phyloP scores from a whole-genome alignment of 192 early-diverging fungal species.

The Linnemannia schmuckeri region DNA sequence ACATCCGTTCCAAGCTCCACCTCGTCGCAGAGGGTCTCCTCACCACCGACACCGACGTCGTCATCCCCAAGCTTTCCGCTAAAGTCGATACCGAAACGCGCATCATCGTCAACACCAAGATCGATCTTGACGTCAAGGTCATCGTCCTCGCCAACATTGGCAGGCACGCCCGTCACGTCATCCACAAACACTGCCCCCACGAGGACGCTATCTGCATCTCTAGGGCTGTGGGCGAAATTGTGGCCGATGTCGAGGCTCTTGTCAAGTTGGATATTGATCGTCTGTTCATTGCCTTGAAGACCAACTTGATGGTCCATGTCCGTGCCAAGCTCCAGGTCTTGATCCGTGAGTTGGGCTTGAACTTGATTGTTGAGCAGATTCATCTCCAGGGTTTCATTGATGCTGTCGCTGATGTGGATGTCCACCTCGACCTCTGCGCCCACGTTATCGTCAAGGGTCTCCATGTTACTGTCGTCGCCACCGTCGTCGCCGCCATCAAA shows the following conservation, averaged over 20 bases:
- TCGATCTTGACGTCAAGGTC: background rate
- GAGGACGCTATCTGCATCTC: background rate
- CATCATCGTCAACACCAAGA: background rate
- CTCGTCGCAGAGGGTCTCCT: background rate
- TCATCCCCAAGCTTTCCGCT: slow-evolving; percentile 14
- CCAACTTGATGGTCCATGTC: slow-evolving; percentile 15
- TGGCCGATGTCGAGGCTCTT: slow-evolving; percentile 2
- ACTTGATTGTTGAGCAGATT: slow-evolving; percentile 12
- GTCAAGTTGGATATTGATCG: slow-evolving; percentile 1
- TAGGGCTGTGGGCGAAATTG: background rate
- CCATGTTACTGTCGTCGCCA: background rate
- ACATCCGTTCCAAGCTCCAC: slow-evolving; percentile 3
- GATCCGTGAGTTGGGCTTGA: slow-evolving; percentile 9
- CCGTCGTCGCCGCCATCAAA: background rate
- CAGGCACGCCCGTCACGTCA: background rate
- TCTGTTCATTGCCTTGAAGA: slow-evolving; percentile 10
- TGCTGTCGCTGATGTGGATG: background rate
- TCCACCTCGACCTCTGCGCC: slow-evolving; percentile 11
- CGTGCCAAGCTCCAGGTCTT: slow-evolving; percentile 12
- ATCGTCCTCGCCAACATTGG: background rate
- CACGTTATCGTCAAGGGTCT: slow-evolving; percentile 8
- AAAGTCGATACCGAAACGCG: background rate
- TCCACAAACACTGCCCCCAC: slow-evolving; percentile 6
- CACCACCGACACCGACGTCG: slow-evolving; percentile 1
- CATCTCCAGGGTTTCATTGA: slow-evolving; percentile 2